Evolutionary conservation across 352 stramenopile genomes (phyloP).

Genomic region (Globisporangium rhizosaccharum): DNA sequence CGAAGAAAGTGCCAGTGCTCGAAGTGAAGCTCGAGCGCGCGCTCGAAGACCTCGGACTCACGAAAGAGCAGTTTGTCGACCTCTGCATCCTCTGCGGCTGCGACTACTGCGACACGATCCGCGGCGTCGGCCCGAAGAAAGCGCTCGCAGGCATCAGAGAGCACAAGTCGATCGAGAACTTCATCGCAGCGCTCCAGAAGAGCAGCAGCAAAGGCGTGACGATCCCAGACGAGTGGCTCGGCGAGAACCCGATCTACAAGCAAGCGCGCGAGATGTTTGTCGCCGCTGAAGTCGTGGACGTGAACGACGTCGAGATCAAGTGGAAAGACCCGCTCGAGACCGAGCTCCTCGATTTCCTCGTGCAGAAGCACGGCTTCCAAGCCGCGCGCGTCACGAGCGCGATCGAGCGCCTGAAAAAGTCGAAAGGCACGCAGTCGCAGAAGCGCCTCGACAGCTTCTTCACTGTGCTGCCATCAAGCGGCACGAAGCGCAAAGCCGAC

Average conservation of each 20-base stretch:
- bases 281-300: slow-evolving; percentile 57
- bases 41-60: slow-evolving; percentile 91
- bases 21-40: slow-evolving; percentile 90
- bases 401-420: slow-evolving; percentile 96
- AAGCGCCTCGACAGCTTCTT: slow-evolving; percentile 97
- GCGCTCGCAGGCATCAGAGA: slow-evolving; percentile 96
- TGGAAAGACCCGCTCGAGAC: slow-evolving; percentile 91
- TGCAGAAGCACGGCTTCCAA: slow-evolving; percentile 97
- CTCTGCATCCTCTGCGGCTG: slow-evolving; percentile 98
- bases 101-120: slow-evolving; percentile 98
- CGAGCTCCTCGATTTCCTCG: slow-evolving; percentile 91
- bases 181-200: slow-evolving; percentile 89
- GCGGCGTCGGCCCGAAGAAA: slow-evolving; percentile 97
- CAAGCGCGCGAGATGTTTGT: slow-evolving; percentile 92
- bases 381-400: slow-evolving; percentile 87
- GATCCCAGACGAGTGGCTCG: slow-evolving; percentile 81
- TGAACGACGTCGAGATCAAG: slow-evolving; percentile 87
- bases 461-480: slow-evolving; percentile 59
- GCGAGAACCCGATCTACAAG: slow-evolving; percentile 90
- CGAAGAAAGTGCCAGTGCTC: slow-evolving; percentile 88
- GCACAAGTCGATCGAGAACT: slow-evolving; percentile 94
- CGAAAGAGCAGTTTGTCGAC: slow-evolving; percentile 96
- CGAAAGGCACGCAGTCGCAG: slow-evolving; percentile 92
- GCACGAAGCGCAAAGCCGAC: slow-evolving; percentile 61
- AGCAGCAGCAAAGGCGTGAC: slow-evolving; percentile 78